These are phyloP conservation scores for Bipolaris cookei DNA, from an alignment of 2,329 filamentous ascomycete genomes.

Conservation along the genomic window DNA sequence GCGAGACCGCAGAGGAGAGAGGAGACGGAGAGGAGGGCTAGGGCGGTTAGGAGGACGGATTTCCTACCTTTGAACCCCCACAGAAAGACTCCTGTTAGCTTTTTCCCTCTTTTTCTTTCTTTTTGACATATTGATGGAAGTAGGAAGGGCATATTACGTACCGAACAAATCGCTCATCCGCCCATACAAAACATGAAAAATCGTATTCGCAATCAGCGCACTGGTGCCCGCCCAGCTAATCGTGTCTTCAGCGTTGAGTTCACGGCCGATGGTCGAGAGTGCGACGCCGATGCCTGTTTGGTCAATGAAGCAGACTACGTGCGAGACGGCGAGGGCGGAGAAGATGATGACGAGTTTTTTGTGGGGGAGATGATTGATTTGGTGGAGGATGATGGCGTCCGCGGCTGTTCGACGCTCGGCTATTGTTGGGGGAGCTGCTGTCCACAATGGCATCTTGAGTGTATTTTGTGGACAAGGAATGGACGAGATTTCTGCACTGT, in stretches of 20 bases:
- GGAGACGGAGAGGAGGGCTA: slow-evolving; percentile 61
- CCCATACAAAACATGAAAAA: slow-evolving; percentile 70
- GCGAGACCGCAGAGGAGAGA: slow-evolving; percentile 67
- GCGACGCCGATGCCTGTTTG: slow-evolving; percentile 61
- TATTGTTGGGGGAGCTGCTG: neutral
- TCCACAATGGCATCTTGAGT: no score
- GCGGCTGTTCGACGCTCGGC: slow-evolving; percentile 18
- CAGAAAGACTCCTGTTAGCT: neutral
- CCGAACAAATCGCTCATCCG: slow-evolving; percentile 67
- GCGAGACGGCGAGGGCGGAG: slow-evolving; percentile 57
- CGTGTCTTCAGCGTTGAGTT: slow-evolving; percentile 52
- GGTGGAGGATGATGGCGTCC: slow-evolving; percentile 37
- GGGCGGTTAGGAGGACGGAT: slow-evolving; percentile 58
- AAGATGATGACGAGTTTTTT: slow-evolving; percentile 60
- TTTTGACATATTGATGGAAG: no score
- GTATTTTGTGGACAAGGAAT: no score
- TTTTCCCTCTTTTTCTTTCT: neutral
- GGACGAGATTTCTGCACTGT: no score
- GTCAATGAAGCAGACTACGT: slow-evolving; percentile 64
- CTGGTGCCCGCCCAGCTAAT: slow-evolving; percentile 64
- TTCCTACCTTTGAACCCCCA: slow-evolving; percentile 20
- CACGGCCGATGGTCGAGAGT: slow-evolving; percentile 46
- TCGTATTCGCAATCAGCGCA: slow-evolving; percentile 63
- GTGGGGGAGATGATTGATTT: slow-evolving; percentile 63
- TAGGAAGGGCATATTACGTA: neutral